phyloP scores from a whole-genome alignment of 495 filamentous ascomycete genomes.

The Ascodesmis nigricans region DNA sequence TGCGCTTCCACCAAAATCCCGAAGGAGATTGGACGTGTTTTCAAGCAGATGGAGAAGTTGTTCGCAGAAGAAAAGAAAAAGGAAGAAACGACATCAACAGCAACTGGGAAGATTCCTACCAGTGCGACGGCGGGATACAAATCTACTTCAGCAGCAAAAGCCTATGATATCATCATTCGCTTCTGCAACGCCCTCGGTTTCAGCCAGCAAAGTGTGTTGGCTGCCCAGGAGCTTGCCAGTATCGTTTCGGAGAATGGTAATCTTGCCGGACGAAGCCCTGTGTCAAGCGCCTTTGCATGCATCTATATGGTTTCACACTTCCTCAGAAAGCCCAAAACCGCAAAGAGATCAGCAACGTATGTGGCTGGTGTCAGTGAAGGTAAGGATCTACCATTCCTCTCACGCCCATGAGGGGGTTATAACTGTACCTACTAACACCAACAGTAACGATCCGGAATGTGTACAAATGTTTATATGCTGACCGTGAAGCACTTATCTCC shows the following conservation, averaged over 20 bases:
- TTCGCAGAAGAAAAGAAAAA: slow-evolving; percentile 36
- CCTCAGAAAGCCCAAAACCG: slow-evolving; percentile 45
- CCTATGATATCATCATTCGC: slow-evolving; percentile 61
- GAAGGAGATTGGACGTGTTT: slow-evolving; percentile 86
- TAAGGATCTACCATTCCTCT: too few species aligned
- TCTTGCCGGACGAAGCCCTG: slow-evolving; percentile 71
- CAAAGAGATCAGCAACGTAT: slow-evolving; percentile 58
- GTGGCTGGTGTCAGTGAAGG: slow-evolving; percentile 71
- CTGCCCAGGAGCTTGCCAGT: slow-evolving; percentile 49
- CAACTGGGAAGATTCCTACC: slow-evolving; percentile 23
- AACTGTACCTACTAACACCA: too few species aligned
- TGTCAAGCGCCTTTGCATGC: slow-evolving; percentile 82
- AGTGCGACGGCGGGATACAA: slow-evolving; percentile 31
- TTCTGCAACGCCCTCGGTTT: slow-evolving; percentile 63
- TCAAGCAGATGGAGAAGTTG: slow-evolving; percentile 80
- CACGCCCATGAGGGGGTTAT: too few species aligned
- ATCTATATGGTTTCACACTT: slow-evolving; percentile 82
- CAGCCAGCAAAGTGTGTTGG: slow-evolving; percentile 38
- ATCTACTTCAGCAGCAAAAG: slow-evolving; percentile 51
- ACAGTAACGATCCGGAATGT: slow-evolving; percentile 77
- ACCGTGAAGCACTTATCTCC: slow-evolving; percentile 49
- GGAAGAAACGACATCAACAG: too few species aligned
- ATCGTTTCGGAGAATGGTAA: slow-evolving; percentile 45
- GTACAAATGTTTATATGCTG: slow-evolving; percentile 60
- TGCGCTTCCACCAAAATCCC: slow-evolving; percentile 72